A percentile compares a stretch with the other conserved stretches of the same genome.
Evolutionary conservation across 805 yeast species (phyloP).

Genomic region (Lachancea meyersii): DNA sequence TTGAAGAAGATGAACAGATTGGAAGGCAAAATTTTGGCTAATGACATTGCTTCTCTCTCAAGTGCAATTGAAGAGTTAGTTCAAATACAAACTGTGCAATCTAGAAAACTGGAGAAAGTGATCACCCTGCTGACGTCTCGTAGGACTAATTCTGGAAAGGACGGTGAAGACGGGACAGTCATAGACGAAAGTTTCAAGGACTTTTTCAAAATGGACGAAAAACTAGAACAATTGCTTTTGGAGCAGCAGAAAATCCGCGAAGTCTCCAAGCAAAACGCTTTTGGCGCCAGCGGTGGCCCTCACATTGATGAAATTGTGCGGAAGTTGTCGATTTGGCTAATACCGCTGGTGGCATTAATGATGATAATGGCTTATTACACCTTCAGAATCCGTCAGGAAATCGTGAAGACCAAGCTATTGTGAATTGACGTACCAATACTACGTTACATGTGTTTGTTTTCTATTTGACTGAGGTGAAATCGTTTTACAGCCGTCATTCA

Average conservation of each 20-base stretch:
- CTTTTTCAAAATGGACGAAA: slow-evolving; percentile 25
- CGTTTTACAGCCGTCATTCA: neutral
- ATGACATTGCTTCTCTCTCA: slow-evolving; percentile 27
- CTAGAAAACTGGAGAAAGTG: slow-evolving; percentile 20
- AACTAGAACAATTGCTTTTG: slow-evolving; percentile 25
- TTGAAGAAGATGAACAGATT: slow-evolving; percentile 29
- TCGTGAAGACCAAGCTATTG: slow-evolving; percentile 31
- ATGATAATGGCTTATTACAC: slow-evolving; percentile 32
- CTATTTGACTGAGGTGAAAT: no score
- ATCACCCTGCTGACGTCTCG: slow-evolving; percentile 10
- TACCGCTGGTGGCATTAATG: slow-evolving; percentile 28
- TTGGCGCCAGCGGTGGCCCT: slow-evolving; percentile 17
- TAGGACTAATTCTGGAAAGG: slow-evolving; percentile 4
- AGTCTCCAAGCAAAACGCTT: slow-evolving; percentile 13
- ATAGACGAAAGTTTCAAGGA: slow-evolving; percentile 21
- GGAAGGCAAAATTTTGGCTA: slow-evolving; percentile 33
- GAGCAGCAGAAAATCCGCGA: slow-evolving; percentile 31
- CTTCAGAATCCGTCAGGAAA: slow-evolving; percentile 32
- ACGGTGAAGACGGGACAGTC: slow-evolving; percentile 6
- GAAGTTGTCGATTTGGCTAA: slow-evolving; percentile 26
- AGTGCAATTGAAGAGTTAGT: slow-evolving; percentile 20
- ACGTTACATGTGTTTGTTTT: neutral
- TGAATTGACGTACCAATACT: slow-evolving; percentile 8
- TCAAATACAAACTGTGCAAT: slow-evolving; percentile 21
- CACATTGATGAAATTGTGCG: slow-evolving; percentile 30